phyloP scores from a whole-genome alignment of 192 early-diverging fungal species.

The Haplosporangium gracile region DNA sequence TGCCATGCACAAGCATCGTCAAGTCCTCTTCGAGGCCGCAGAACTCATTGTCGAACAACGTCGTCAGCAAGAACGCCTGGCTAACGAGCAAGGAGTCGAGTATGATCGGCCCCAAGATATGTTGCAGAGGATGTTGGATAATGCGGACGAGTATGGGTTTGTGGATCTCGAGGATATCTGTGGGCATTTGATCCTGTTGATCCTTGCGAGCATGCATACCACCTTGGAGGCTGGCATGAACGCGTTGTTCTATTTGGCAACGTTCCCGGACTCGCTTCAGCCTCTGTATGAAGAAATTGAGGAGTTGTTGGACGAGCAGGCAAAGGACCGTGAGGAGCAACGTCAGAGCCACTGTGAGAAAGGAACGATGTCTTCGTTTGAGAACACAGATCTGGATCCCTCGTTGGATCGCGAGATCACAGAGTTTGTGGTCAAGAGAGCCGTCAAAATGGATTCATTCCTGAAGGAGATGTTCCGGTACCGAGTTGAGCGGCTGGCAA shows the following conservation, averaged over 20 bases:
- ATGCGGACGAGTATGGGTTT: slow-evolving; percentile 21
- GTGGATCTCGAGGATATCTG: slow-evolving; percentile 22
- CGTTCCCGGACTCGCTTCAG: slow-evolving; percentile 25
- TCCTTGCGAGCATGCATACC: slow-evolving; percentile 47
- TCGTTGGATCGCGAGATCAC: slow-evolving; percentile 13
- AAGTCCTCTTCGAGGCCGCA: slow-evolving; percentile 6
- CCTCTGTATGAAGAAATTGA: slow-evolving; percentile 41
- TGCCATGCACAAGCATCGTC: slow-evolving; percentile 13
- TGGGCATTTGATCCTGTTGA: slow-evolving; percentile 29
- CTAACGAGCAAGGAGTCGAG: neutral
- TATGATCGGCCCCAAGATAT: slow-evolving; percentile 35
- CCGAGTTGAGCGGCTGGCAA: slow-evolving; percentile 16
- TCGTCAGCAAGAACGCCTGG: neutral
- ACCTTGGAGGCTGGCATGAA: slow-evolving; percentile 26
- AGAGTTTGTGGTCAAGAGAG: slow-evolving; percentile 31
- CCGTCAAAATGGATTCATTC: slow-evolving; percentile 53
- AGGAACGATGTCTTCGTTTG: neutral
- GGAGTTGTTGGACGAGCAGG: slow-evolving; percentile 19
- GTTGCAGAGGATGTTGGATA: slow-evolving; percentile 40
- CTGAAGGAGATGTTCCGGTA: slow-evolving; percentile 43
- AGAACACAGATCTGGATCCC: slow-evolving; percentile 5
- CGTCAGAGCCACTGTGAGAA: neutral
- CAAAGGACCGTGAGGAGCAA: slow-evolving; percentile 14
- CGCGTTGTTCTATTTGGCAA: slow-evolving; percentile 34
- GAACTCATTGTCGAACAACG: slow-evolving; percentile 17